Evolutionary conservation across 371 early-diverging fungal species (phyloP), one percentile per base, ranked within the genome.

Genomic region (Mycotypha africana): DNA sequence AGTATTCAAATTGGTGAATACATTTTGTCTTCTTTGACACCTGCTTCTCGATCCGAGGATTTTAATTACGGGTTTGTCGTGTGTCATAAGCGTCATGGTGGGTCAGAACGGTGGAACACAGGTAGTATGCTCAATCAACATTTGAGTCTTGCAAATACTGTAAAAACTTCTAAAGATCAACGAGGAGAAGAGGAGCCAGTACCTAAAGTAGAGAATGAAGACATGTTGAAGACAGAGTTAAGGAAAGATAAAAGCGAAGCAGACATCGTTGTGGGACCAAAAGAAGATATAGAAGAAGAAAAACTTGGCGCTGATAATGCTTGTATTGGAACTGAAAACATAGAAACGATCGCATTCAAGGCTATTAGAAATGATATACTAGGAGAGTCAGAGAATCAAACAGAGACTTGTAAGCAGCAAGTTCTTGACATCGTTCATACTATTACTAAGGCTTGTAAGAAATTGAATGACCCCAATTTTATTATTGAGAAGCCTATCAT

Each of bases 1-100:
- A 60, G 64, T 0, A 67, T 89, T 34, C 84, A 82, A 50, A 65
- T 79, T 44, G 89, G 76, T 5, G 76, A 76, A 32, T 78, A 78
- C 32, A 72, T 76, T 25, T 47, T 76, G 10, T 72, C 76, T 1
- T 64, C 76, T 1, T 42, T 67, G 6, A 58, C 70, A n/a, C 56
- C 70, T 2, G 56, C 49, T 14, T 70, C 70, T 17, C 53, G 65
- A 16, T 48, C 56, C 8, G 53, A 58, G 1, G 62, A 80, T 5
- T 78, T 78, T 33, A 81, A 84, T 39, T 81, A 80, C 52, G 84
- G 81, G 10, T 69, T 84, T 23, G 56, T 76, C 5, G 26, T 84
- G 2, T 43, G 60, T 23, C 74, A 84, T 53, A 49, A 62, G 15
- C 59, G 69, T 3, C 56, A 65, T 19, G 80, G 79, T 4, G 79